Evolutionary conservation across 225 moss, liverwort and hornwort genomes (phyloP), one percentile per base, ranked within the genome.

Genomic region (Pleurozium schreberi): DNA sequence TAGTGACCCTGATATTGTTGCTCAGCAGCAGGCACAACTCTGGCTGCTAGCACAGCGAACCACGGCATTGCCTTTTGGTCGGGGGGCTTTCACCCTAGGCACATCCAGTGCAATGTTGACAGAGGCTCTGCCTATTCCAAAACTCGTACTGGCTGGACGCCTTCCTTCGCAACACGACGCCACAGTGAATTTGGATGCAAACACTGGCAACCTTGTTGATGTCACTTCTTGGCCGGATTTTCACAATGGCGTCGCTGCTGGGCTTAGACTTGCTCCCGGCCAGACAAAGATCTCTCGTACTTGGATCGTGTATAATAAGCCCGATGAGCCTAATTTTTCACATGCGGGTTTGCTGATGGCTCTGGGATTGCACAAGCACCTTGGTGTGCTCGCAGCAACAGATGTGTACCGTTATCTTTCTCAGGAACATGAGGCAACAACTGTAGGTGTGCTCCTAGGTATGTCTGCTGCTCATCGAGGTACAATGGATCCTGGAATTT

Each of bases 231-330:
- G 98, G 98, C 98, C 98, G 64, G 97, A 98, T 77, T 98, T 97
- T 87, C 98, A 98, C 87, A 98, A 98, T 90, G 98, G 98, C 64
- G 97, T 96, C 85, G 98, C 98, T 90, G 98, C 98, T 58, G 97
- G 98, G 59, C 96, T 98, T 30, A 93, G 97, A 80, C 95, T 98
- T 70, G 97, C 96, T 82, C 98, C 98, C 83, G 96, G 98, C 59
- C 98, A 97, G 93, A 95, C 97, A 79, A 97, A 96, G 88, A 96
- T 98, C 77, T 96, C 98, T 60, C 96, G 98, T 55, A 96, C 98
- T 36, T 98, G 98, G 98, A 98, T 98, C 84, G 95, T 98, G 65
- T 98, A 98, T 84, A 98, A 98, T 91, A 98, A 98, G 92, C 97
- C 98, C 69, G 98, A 97, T 66, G 97, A 98, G 86, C 96, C 96